Percentiles rank a stretch among this genome's conserved stretches.
These are phyloP conservation scores for Aspergillus fischeri DNA, from an alignment of 2,329 filamentous ascomycete species.

Conservation along the genomic window DNA sequence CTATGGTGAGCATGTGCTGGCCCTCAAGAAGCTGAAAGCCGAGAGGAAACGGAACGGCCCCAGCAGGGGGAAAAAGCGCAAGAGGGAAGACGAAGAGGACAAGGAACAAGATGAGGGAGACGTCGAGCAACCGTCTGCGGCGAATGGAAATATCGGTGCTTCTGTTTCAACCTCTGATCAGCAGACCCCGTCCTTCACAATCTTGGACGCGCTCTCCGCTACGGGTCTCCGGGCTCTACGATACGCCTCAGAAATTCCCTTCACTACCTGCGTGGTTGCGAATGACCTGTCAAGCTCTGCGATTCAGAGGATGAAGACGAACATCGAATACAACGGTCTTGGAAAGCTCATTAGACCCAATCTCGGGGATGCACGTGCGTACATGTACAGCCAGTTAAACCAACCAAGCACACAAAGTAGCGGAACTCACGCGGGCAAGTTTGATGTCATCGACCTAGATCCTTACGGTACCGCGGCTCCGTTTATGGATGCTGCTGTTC, in stretches of 20 bases:
- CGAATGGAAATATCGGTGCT: constrained; percentile 9
- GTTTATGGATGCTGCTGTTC: constrained; percentile 87
- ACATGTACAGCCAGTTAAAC: constrained; percentile 76
- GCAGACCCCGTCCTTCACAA: constrained; percentile 59
- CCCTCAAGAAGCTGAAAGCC: constrained; percentile 52
- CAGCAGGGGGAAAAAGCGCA: constrained; percentile 36
- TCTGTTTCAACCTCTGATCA: constrained; percentile 21
- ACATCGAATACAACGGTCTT: constrained; percentile 78
- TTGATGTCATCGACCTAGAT: constrained; percentile 94
- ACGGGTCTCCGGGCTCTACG: constrained; percentile 86
- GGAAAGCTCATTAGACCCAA: constrained; percentile 66
- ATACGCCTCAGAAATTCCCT: constrained; percentile 87
- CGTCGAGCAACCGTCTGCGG: constrained; percentile 5
- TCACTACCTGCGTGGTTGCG: constrained; percentile 74
- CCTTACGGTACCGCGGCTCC: constrained; percentile 91
- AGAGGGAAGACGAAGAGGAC: constrained; percentile 24
- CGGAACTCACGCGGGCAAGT: constrained; percentile 51
- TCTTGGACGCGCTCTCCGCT: constrained; percentile 90
- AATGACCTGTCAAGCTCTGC: constrained; percentile 83
- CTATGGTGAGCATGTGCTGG: constrained; percentile 66
- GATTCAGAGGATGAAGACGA: constrained; percentile 74
- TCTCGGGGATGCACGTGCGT: constrained; percentile 76
- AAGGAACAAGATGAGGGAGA: background rate
- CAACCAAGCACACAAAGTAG: constrained; percentile 35
- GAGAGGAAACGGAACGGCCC: constrained; percentile 35